Base-by-base conservation (phyloP, 2,329 filamentous ascomycete species). In the Aulographum hederae region DNA sequence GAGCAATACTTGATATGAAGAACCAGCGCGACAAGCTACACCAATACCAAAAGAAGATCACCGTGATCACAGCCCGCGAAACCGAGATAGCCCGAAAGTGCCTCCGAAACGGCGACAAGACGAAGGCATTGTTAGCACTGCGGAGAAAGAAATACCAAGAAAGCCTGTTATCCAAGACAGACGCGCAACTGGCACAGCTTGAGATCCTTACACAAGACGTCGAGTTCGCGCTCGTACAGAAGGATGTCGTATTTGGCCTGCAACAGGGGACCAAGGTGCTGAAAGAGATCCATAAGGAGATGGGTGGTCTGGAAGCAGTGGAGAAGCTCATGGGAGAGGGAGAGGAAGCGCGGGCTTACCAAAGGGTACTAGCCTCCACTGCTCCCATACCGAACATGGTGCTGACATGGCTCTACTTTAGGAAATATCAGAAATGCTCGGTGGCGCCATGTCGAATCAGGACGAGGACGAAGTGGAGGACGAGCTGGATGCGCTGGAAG, bases 401-500 rank as follows among this genome's bases (percentile, higher is more conserved):
- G 19, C 5, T 17, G 6, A n/a, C 15, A 18, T 10, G 26, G 15
- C 12, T 15, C 13, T 8, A 25, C 21, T 2, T 5, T 17, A 92
- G 79, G 86, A 98, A 61, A 69, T 98, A 43, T 89, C 77, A 56
- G 81, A 92, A 31, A 79, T 94, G 68, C 69, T 98, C 3, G 79
- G 76, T 20, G 79, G 79, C 10, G 73, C 76, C 43, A 85, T 98
- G 60, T 81, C 84, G 11, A 89, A 84, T 47, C 78, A 91, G 46
- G 89, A 98, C 54, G 89, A 98, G 53, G 86, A 95, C 47, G 89
- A 94, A 47, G 89, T 98, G 20, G 89, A 98, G 51, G 85, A 94
- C 47, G 89, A 98, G 57, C 62, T 98, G 32, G 81, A 79, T 34
- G 76, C 74, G 1, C 63, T 98, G 40, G 78, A 85, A 52, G 63